Base-by-base conservation (phyloP, 2,329 filamentous ascomycete species). In the Drechslerella stenobrocha region DNA sequence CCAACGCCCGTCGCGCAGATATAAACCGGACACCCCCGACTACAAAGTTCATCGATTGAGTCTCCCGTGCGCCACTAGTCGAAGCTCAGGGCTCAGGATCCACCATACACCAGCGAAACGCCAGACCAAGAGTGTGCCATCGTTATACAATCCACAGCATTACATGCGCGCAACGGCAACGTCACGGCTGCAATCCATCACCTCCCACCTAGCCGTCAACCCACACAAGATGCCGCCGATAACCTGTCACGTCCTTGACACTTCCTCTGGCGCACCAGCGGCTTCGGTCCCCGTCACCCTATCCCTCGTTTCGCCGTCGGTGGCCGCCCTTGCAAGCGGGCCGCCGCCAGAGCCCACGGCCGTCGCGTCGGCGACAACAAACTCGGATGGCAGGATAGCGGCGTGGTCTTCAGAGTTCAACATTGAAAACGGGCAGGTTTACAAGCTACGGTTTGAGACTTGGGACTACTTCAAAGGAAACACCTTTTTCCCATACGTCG, bases 221-320 rank as follows among this genome's bases (percentile, higher is more conserved):
- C 22, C 40, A 18, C 20, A 35, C 23, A 48, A 63, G 34, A 72
- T 69, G 52, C 71, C 71, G 74, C 84, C 83, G 74, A 92, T 93
- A 74, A 92, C 89, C 76, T 92, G 88, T 80, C 89, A 93, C 80
- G 83, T 91, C 76, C 88, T 93, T 76, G 88, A 93, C 80, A 92
- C 88, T 8, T 83, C 84, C n/a, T 79, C 82, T 69, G 89, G 89
- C 74, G 81, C 81, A 60, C 89, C 89, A 20, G 89, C 84, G 13
- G 77, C 80, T 59, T 79, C 80, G 70, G 83, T 93, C 73, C 80
- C 81, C 70, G 87, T 91, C 60, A 84, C 82, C 56, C 83, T 90
- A 20, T 65, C 58, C 26, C 70, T 61, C 40, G 60, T 74, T 63
- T 64, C 75, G 9, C 69, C 75, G 46, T 55, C 46, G 37, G 50